Conservation (phyloP, 768 basidiomycete species). For the Boletus bicolor region DNA sequence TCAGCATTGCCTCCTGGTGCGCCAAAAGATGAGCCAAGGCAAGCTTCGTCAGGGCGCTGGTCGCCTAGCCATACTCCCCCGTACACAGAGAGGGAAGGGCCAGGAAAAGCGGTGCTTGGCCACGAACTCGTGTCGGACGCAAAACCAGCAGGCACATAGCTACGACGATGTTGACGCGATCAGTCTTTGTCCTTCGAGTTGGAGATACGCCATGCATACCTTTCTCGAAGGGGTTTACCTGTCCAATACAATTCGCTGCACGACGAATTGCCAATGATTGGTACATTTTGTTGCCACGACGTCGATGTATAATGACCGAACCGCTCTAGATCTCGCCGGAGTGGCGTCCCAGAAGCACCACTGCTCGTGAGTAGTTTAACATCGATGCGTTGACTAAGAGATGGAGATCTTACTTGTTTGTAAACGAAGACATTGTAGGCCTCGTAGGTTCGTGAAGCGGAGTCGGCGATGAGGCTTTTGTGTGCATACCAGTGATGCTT, state of each 20-base stretch:
- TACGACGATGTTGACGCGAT: background rate
- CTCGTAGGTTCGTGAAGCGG: background rate
- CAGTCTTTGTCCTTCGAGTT: background rate
- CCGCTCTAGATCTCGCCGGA: background rate
- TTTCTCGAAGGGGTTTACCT: background rate
- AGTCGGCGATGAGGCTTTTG: background rate
- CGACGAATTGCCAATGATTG: background rate
- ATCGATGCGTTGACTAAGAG: background rate
- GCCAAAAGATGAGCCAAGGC: background rate
- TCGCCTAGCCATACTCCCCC: background rate
- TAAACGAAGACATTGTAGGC: constrained; percentile 4
- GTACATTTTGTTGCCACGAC: constrained; percentile 2
- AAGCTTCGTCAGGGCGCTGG: background rate
- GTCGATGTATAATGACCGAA: background rate
- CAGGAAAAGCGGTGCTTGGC: background rate
- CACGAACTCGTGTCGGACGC: background rate
- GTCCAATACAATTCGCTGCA: background rate
- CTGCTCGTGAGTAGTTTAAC: background rate
- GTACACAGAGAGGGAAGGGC: background rate
- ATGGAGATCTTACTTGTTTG: constrained; percentile 9
- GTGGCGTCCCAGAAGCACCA: background rate
- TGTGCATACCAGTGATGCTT: background rate
- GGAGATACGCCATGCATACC: constrained; percentile 9
- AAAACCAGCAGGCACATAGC: background rate
- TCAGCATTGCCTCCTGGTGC: background rate